phyloP scores from a whole-genome alignment of 768 basidiomycete genomes.

The Suillus fuscotomentosus region DNA sequence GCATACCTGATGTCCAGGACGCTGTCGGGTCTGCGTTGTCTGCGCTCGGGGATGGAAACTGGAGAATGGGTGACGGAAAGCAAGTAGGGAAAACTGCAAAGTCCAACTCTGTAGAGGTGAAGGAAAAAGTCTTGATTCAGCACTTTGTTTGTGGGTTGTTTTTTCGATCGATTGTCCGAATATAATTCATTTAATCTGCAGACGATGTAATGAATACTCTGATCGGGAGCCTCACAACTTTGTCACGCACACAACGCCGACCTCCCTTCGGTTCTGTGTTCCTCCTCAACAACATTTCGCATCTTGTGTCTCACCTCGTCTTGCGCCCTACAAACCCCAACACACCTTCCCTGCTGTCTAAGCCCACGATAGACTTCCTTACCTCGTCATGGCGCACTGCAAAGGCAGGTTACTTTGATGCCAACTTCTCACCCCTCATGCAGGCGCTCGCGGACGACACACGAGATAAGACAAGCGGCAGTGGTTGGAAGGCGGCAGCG shows the following conservation, averaged over 20 bases:
- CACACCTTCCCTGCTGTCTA: constrained; percentile 54
- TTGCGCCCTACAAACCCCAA: constrained; percentile 46
- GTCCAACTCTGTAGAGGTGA: constrained; percentile 41
- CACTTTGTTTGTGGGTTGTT: constrained; percentile 66
- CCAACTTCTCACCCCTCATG: constrained; percentile 78
- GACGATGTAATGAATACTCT: constrained; percentile 75
- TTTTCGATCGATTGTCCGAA: too few species aligned
- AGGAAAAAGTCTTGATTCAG: constrained; percentile 62
- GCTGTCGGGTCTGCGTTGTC: constrained; percentile 66
- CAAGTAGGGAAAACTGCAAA: constrained; percentile 53
- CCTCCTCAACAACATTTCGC: constrained; percentile 76
- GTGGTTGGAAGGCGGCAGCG: constrained; percentile 50
- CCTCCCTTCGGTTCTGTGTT: constrained; percentile 74
- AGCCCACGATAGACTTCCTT: constrained; percentile 59
- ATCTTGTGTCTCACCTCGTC: constrained; percentile 61
- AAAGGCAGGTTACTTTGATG: constrained; percentile 81
- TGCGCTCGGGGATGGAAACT: constrained; percentile 82
- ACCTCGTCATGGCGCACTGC: constrained; percentile 75
- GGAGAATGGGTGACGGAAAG: constrained; percentile 88
- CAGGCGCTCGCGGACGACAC: constrained; percentile 53
- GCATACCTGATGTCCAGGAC: constrained; percentile 65
- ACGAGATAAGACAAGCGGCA: constrained; percentile 45
- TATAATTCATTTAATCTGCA: constrained; percentile 23
- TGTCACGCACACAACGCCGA: constrained; percentile 61
- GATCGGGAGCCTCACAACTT: constrained; percentile 54